A percentile compares a stretch with the other conserved stretches of the same genome.
Evolutionary conservation across 108 stramenopile genomes (phyloP).

Genomic region (Nitzschia palea): DNA sequence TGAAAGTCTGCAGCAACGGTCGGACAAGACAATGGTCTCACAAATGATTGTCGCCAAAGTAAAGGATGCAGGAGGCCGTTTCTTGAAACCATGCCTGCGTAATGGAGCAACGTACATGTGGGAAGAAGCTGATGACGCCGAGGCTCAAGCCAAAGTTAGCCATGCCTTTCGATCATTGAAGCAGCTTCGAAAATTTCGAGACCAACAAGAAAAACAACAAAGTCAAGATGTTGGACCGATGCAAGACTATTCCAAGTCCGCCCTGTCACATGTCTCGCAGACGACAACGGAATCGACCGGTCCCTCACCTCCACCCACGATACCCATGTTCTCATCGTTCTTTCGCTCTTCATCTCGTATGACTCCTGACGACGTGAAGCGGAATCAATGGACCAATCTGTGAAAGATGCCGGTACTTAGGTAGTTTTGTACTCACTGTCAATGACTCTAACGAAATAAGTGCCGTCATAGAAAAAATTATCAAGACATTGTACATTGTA

Average conservation of each 20-base stretch:
- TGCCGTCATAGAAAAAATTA: too few relatives aligned
- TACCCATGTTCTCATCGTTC: too few relatives aligned
- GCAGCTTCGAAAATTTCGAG: background rate
- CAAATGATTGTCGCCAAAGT: constrained; percentile 12
- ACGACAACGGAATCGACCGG: too few relatives aligned
- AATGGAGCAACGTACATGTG: background rate
- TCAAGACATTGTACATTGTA: too few relatives aligned
- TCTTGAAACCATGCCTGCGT: constrained; percentile 5
- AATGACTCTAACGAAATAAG: too few relatives aligned
- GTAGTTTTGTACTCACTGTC: too few relatives aligned
- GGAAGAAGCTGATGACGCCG: constrained; percentile 21
- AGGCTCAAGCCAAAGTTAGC: constrained; percentile 24
- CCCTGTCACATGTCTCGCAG: too few relatives aligned
- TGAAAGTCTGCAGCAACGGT: background rate
- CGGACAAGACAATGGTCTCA: constrained; percentile 17
- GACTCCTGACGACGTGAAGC: too few relatives aligned
- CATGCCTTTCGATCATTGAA: constrained; percentile 19
- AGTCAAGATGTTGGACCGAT: background rate
- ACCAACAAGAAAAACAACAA: background rate
- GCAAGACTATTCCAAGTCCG: background rate
- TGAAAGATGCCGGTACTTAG: too few relatives aligned
- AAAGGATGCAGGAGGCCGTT: constrained; percentile 6
- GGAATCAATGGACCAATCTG: too few relatives aligned
- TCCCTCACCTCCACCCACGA: too few relatives aligned
- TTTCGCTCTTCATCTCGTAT: too few relatives aligned